Base-by-base conservation (phyloP, 2,329 filamentous ascomycete genomes). In the Fusarium sp. region DNA sequence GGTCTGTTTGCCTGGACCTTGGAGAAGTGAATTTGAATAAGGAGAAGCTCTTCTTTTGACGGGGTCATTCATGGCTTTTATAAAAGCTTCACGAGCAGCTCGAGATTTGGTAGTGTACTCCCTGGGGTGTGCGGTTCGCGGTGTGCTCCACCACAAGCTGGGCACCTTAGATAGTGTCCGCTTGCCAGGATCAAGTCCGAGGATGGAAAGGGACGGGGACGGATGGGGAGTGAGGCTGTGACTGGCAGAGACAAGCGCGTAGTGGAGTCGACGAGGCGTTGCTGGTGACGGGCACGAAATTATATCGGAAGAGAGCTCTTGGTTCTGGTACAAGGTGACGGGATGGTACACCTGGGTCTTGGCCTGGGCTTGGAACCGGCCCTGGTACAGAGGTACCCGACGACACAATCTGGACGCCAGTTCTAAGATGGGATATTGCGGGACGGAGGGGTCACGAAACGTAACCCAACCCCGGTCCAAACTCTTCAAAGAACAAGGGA, bases 11-110 rank as follows among this genome's bases (percentile, higher is more conserved):
- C 77, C 77, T 68, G 80, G 79, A 74, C 80, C 77, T 80, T 81
- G 78, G 73, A 80, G 72, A 69, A 74, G 74, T 57, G 77, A 76
- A 75, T 82, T 76, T 63, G 75, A 69, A 76, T 82, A 81, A 57
- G 77, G 79, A 77, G 78, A 81, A 69, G 69, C 63, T 23, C 73
- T 75, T 74, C 80, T 79, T 68, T 70, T 67, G 74, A 81, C 69
- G 80, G 81, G 81, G 73, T 81, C 78, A 75, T 75, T 78, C 76
- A 80, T 80, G 77, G 76, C 80, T 69, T 69, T 69, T 82, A 80
- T 81, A 77, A 80, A 76, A 77, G 66, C 70, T 76, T 73, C 66
- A 63, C 72, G 72, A 75, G 66, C 63, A 70, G 62, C 58, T 73
- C 53, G 70, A 65, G 66, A 72, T 74, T 66, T 55, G 20, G 54